Conservation (phyloP, 139 green algal species). For the Micractinium conductrix region DNA sequence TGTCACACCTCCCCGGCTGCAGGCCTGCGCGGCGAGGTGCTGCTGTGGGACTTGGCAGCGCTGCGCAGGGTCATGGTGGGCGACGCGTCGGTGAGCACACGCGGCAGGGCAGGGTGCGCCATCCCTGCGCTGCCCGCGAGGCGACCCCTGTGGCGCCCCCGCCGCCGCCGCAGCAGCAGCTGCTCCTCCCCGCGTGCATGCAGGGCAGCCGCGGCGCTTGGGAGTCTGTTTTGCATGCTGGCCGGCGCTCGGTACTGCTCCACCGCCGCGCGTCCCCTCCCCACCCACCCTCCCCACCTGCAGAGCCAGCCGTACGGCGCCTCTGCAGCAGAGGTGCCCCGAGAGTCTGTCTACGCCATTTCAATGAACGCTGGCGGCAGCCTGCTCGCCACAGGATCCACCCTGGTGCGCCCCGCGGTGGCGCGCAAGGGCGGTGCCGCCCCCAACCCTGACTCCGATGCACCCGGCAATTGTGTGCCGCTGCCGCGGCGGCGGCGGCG, state of each 20-base stretch:
- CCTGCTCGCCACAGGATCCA: conserved; percentile 77
- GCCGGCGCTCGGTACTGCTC: too few relatives aligned
- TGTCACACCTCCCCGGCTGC: too few relatives aligned
- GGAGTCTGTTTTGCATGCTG: too few relatives aligned
- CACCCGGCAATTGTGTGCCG: too few relatives aligned
- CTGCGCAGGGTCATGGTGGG: not conserved
- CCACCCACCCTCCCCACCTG: not conserved
- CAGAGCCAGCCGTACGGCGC: not conserved
- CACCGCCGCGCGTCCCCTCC: too few relatives aligned
- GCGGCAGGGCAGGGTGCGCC: too few relatives aligned
- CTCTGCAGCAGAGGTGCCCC: not conserved
- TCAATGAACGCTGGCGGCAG: conserved; percentile 66
- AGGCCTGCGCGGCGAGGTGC: conserved; percentile 53
- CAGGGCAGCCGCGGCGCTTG: too few relatives aligned
- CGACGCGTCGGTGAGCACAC: not conserved
- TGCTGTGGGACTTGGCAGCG: conserved; percentile 51
- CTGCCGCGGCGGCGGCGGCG: too few relatives aligned
- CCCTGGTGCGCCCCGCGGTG: conserved; percentile 59
- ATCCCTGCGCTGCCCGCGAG: too few relatives aligned
- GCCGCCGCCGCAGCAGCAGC: not conserved
- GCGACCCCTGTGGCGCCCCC: too few relatives aligned
- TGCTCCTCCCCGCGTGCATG: not conserved
- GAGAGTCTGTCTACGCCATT: conserved; percentile 83
- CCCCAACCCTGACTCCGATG: too few relatives aligned
- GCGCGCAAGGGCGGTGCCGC: too few relatives aligned